Percentiles rank a stretch among this genome's conserved stretches.
These are phyloP conservation scores for Magnusiomyces clavatus DNA, from an alignment of 1,139 yeast species.

Conservation along the genomic window DNA sequence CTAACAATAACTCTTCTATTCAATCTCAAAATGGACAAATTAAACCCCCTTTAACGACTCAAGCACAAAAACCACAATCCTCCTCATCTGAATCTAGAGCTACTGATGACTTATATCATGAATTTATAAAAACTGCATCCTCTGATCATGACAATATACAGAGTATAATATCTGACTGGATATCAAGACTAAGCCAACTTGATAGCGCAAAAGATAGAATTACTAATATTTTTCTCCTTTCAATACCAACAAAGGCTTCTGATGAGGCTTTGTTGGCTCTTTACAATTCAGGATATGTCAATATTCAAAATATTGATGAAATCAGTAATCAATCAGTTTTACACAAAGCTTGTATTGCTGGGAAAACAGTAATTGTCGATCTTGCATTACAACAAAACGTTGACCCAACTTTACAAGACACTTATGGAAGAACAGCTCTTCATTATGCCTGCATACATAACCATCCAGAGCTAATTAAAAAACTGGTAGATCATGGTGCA, in stretches of 20 bases:
- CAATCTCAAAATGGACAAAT: background rate
- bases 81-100: conserved; percentile 3
- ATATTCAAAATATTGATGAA: conserved; percentile 37
- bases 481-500: conserved; percentile 30
- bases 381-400: conserved; percentile 30
- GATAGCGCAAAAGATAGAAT: conserved; percentile 40
- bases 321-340: conserved; percentile 38
- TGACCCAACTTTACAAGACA: conserved; percentile 43
- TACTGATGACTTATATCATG: conserved; percentile 55
- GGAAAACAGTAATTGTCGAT: conserved; percentile 34
- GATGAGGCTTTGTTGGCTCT: conserved; percentile 37
- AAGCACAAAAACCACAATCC: background rate
- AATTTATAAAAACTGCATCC: conserved; percentile 54
- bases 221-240: conserved; percentile 56
- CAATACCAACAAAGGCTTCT: conserved; percentile 43
- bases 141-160: conserved; percentile 26
- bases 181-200: conserved; percentile 44
- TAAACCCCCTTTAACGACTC: background rate
- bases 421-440: conserved; percentile 73
- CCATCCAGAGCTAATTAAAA: conserved; percentile 28
- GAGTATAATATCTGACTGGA: conserved; percentile 33
- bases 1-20: background rate
- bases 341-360: conserved; percentile 40
- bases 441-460: conserved; percentile 67
- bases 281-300: conserved; percentile 34